Evolutionary conservation across 129 eudicot species (phyloP), one percentile per base, ranked within the genome.

Genomic region (Deinandra increscens): DNA sequence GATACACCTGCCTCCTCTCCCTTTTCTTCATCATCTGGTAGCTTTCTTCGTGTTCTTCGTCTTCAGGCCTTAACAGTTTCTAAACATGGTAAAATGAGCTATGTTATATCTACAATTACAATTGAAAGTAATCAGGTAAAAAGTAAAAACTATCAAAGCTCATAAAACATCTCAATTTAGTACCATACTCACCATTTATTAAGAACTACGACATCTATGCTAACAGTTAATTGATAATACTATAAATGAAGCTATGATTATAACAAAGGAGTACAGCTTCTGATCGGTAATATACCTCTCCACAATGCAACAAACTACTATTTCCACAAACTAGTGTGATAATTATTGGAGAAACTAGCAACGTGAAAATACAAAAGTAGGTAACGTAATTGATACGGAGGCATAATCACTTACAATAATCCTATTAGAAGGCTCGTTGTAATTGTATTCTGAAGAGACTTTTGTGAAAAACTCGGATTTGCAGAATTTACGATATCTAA

Each of bases 1-100:
- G 59, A 81, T 93, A 89, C 50, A 74, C 65, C 64, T 85, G 88
- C 80, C 85, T 87, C 81, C 99, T 85, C 84, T 94, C 99, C 87
- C 99, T 87, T 75, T 58, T 69, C 75, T 85, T 81, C 71, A 90
- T 14, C 86, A 78, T 73, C 70, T 71, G 71, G 77, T 84, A 94
- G 82, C 91, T 85, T 76, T 90, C 92, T 71, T 90, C 96, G 14
- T 85, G 76, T 56, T 83, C 96, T 70, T 81, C 88, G 2, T 82
- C 87, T 66, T 85, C 95, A 1, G 92, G 84, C 66, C 82, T 87
- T 79, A 82, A 70, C 78, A 71, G 55, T 86, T 86, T 69, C 68
- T 75, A 55, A 29, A 37, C 59, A 56, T 41, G 14, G 29, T 58
- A 61, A 68, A 73, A 8, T 12, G 50, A 50, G 9, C 51, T 9